Base-by-base conservation (phyloP, 139 green algal genomes). In the Ulvella scutata region DNA sequence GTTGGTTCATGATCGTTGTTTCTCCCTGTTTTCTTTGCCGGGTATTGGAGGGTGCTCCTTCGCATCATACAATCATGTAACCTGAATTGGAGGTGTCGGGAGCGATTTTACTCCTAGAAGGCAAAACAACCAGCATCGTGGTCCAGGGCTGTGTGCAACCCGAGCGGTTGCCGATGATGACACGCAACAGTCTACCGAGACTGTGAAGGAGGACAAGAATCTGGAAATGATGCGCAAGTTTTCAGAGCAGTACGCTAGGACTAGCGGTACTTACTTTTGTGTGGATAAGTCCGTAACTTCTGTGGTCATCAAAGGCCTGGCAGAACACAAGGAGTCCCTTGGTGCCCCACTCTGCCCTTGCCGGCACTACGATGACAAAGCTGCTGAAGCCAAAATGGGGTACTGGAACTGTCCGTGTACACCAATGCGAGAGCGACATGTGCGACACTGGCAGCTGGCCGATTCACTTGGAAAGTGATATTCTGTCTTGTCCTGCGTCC, bases 391-490 rank as follows among this genome's bases (percentile, higher is more conserved):
- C 2, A 83, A 89, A 4, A 84, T 95, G 78, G 95, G 95, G 4
- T 99, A 96, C 85, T 99, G 95, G 95, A 99, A 99, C 83, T 99
- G 95, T 83, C 95, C 95, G 0, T 99, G 95, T 75, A 94, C 98
- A 38, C 95, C 95, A 13, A 99, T 99, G 95, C 84, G 95, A 26
- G 94, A 99, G 78, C 85, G 90, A 38, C 94, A 96, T 87, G 87
- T 93, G 72, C 13, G 4, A 59, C 40, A 20, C 40, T 59, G 40
- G 17, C 17, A 26, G 40, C 17, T 59, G 0, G 40, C 1, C 17
- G 21, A 20, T 59, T 59, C 40, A 59, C 21, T 20, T 59, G 40
- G 40, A 26, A 20, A 59, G 17, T 34, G 20, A 72, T 20, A 34
- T 37, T 31, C n/a, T 37, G 60, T 72, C 60, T 37, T 21, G n/a